These are phyloP conservation scores for Obelidium mucronatum DNA, from an alignment of 192 early-diverging fungal genomes.

Conservation along the genomic window DNA sequence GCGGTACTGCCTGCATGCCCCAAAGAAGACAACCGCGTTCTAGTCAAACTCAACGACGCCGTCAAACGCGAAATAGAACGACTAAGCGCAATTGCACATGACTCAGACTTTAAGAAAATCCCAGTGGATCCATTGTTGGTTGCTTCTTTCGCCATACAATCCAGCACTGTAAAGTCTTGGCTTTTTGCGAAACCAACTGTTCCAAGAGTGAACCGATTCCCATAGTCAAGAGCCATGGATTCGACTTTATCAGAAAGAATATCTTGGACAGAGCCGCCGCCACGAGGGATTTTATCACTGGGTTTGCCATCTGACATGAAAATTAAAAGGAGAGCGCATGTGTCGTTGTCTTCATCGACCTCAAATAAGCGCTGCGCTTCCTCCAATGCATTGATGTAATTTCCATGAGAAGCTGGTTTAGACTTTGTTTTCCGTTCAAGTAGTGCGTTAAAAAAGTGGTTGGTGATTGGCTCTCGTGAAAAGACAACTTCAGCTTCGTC, in stretches of 20 bases:
- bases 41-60: neutral
- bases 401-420: neutral
- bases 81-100: constrained; percentile 9
- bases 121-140: neutral
- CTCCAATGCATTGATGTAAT: constrained; percentile 1
- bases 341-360: neutral
- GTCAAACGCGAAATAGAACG: neutral
- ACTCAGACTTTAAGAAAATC: constrained; percentile 3
- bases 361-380: neutral
- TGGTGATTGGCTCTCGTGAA: constrained; percentile 1
- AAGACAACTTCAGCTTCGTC: neutral
- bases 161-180: constrained; percentile 1
- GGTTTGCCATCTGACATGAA: constrained; percentile 8
- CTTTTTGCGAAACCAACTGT: constrained; percentile 7
- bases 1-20: constrained; percentile 2
- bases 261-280: neutral
- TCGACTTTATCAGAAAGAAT: neutral
- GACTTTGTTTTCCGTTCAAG: neutral
- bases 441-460: neutral
- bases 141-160: neutral
- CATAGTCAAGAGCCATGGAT: constrained; percentile 3
- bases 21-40: constrained; percentile 6
- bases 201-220: neutral
- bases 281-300: neutral
- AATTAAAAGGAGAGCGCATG: neutral